A percentile compares a stretch with the other conserved stretches of the same genome.
Evolutionary conservation across 176 grass and related monocot genomes (phyloP).

Genomic region (Aegilops speltoides): DNA sequence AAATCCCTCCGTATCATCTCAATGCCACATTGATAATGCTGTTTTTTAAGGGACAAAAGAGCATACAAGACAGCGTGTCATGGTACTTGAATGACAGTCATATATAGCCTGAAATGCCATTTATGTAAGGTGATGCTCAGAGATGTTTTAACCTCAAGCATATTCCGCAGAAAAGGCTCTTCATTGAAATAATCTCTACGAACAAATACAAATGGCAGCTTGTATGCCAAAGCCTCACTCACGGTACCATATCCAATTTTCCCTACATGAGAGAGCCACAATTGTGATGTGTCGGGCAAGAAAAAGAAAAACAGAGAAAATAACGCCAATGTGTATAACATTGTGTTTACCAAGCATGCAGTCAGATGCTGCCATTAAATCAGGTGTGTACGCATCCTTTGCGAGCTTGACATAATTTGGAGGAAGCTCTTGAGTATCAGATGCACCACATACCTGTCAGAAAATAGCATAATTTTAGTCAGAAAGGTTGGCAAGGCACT

Average conservation of each 20-base stretch:
- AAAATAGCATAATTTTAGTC: constrained; percentile 18
- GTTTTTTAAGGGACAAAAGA: constrained; percentile 36
- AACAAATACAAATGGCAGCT: constrained; percentile 93
- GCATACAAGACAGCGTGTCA: constrained; percentile 1
- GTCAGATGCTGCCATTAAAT: constrained; percentile 94
- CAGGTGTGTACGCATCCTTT: constrained; percentile 96
- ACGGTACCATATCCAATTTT: constrained; percentile 98
- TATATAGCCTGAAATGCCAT: not conserved
- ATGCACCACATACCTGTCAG: constrained; percentile 94
- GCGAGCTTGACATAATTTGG: constrained; percentile 93
- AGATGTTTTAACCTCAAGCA: constrained; percentile 87
- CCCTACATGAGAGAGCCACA: constrained; percentile 42
- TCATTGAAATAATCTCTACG: constrained; percentile 99
- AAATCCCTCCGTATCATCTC: constrained; percentile 98
- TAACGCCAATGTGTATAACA: constrained; percentile 11
- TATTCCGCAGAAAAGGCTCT: constrained; percentile 95
- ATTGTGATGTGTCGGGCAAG: constrained; percentile 11
- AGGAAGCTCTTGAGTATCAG: constrained; percentile 79
- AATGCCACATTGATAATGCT: constrained; percentile 95
- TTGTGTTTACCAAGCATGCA: constrained; percentile 92
- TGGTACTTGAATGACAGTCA: not conserved
- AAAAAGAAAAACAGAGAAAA: not conserved
- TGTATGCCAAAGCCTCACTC: constrained; percentile 97
- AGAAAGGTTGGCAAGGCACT: constrained; percentile 16
- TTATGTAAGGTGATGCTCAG: not conserved